Percentiles rank a stretch among this genome's conserved stretches.
Conservation (phyloP, 176 grass and related monocot genomes). For the Secale cereale region DNA sequence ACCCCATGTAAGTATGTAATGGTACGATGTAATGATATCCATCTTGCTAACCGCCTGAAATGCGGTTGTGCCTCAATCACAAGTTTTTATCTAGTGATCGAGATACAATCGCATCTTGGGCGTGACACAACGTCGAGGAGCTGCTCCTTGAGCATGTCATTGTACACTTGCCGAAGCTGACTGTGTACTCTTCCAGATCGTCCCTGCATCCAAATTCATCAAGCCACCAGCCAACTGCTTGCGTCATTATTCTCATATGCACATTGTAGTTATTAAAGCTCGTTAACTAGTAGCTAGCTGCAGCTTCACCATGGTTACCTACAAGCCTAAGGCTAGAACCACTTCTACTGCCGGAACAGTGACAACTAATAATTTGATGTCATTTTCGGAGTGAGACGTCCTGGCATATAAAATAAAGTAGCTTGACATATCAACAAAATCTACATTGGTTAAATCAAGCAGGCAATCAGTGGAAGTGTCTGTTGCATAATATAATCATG, state of each 20-base stretch:
- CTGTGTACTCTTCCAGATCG: slow-evolving; percentile 35
- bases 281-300: too few relatives aligned
- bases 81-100: too few relatives aligned
- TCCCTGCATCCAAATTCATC: slow-evolving; percentile 26
- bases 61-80: too few relatives aligned
- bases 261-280: too few relatives aligned
- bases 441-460: background rate
- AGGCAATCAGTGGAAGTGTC: background rate
- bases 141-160: slow-evolving; percentile 20
- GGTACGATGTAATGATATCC: too few relatives aligned
- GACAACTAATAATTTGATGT: background rate
- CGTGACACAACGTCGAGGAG: slow-evolving; percentile 26
- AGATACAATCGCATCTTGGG: too few relatives aligned
- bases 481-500: background rate
- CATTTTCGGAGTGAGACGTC: background rate
- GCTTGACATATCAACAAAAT: background rate
- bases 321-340: background rate
- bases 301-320: background rate
- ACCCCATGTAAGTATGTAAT: too few relatives aligned
- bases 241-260: background rate
- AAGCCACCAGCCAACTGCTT: background rate
- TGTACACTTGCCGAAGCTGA: slow-evolving; percentile 38
- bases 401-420: background rate
- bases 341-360: background rate
- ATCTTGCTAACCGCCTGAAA: too few relatives aligned